phyloP scores from a whole-genome alignment of 116 monocot genomes.

The Posidonia oceanica region DNA sequence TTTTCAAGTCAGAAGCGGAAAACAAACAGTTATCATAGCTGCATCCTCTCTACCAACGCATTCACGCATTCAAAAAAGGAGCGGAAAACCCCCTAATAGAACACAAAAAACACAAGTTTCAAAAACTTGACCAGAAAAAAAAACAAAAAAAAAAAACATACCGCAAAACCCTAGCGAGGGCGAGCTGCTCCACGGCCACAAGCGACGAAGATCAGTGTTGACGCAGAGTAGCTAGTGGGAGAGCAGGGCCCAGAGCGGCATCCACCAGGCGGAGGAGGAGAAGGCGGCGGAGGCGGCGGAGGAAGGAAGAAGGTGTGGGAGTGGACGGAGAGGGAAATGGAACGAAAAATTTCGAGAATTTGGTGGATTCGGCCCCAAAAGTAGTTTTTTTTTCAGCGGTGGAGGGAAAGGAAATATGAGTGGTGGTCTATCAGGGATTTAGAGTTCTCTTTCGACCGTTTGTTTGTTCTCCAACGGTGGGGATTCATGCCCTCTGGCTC shows the following conservation, averaged over 20 bases:
- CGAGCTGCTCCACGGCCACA: too few relatives aligned
- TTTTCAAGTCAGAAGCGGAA: too few relatives aligned
- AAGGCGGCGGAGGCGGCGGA: background rate
- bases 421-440: background rate
- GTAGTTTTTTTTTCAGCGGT: background rate
- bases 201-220: too few relatives aligned
- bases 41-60: too few relatives aligned
- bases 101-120: too few relatives aligned
- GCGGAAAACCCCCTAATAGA: too few relatives aligned
- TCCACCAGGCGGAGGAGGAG: background rate
- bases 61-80: too few relatives aligned
- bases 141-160: too few relatives aligned
- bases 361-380: background rate
- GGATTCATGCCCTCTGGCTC: background rate
- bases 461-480: background rate
- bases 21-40: too few relatives aligned
- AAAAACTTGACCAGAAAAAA: too few relatives aligned
- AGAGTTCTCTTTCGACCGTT: background rate
- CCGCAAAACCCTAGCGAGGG: too few relatives aligned
- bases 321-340: background rate
- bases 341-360: background rate
- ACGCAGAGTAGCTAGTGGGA: background rate
- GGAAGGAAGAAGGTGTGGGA: background rate
- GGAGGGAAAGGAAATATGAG: constrained; percentile 1
- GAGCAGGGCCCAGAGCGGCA: background rate